Evolutionary conservation across 2,329 filamentous ascomycete genomes (phyloP), one percentile per base, ranked within the genome.

Genomic region (Aspergillus sp.): DNA sequence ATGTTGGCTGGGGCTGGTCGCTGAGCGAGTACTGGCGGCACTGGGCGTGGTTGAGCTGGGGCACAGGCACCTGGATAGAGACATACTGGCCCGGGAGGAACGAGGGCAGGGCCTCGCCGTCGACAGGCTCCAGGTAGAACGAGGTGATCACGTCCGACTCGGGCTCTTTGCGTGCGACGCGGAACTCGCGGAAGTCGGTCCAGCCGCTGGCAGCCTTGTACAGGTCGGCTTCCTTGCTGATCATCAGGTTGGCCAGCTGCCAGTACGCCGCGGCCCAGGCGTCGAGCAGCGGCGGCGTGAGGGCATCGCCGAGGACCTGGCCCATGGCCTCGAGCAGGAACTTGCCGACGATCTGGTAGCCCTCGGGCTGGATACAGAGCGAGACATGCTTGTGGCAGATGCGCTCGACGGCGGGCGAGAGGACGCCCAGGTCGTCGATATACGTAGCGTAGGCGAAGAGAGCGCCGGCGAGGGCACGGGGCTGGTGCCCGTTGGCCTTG

Each of bases 311-410:
- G 1, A 92, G 82, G 0, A 91, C 84, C 44, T 84, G 79, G 23
- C 79, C 81, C 75, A 92, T 89, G 1, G 89, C 86, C 25, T 81
- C 79, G 44, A 92, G 79, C 12, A 92, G 80, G 68, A 89, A 86
- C 66, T 84, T 84, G 55, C 86, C 89, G 3, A 92, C 88, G 44
- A 90, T 83, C 35, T 81, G 79, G 72, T 91, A 92, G 61, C 91
- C 86, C 40, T 89, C 85, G 0, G 88, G 83, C 55, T 78, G 79
- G 68, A 92, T 86, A 65, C 84, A 85, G 2, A 92, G 79, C 1
- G 86, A 89, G 58, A 84, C 88, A 71, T 92, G 89, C 74, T 91
- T 91, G 71, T 91, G 84, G 71, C 87, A 89, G 63, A 93, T 91
- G 66, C 87, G 83, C 72, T 90, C 87, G 14, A 85, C 73, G 0